Evolutionary conservation across 139 green algal genomes (phyloP), one percentile per base, ranked within the genome.

Genomic region (Tetradesmus lagerheimii): DNA sequence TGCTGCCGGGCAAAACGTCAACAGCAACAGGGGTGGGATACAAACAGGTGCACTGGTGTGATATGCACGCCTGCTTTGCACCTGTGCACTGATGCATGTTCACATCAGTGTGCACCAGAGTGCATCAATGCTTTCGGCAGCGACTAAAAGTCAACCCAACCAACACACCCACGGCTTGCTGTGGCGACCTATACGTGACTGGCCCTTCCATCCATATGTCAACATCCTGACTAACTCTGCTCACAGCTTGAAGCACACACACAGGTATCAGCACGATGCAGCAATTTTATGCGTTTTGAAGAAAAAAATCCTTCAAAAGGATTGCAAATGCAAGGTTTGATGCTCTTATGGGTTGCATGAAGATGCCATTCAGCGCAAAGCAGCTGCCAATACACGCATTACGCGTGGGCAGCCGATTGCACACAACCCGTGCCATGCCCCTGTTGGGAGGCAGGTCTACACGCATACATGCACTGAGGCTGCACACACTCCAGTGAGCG

Each of bases 11-110:
- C 4, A 20, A 31, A 20, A 71, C n/a, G 57, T 23, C 4, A 71
- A 71, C 57, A n/a, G 50, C 57, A 31, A 18, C 47, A 62, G 12
- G 8, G 31, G 20, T n/a, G 57, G 23, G 31, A n/a, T 71, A 71
- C 57, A 71, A 4, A 25, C 50, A 64, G 50, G 50, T 25, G 15
- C 50, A 71, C 25, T 12, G 11, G 11, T 9, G 14, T 9, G 11
- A 57, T 23, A 71, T 31, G 57, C 57, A 71, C 25, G 57, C 57
- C 57, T 53, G 34, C 27, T n/a, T n/a, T 62, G 77, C 77, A 57
- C 38, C 41, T 83, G 77, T 83, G 37, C 77, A 83, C 41, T 62
- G 39, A 3, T 83, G 77, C 77, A 83, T 34, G 77, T 83, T 83
- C 41, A 43, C 77, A 83, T 47, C 35, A 27, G 41, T 83, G 77